Base-by-base conservation (phyloP, 2,329 filamentous ascomycete species). In the Fusarium verrucosum region DNA sequence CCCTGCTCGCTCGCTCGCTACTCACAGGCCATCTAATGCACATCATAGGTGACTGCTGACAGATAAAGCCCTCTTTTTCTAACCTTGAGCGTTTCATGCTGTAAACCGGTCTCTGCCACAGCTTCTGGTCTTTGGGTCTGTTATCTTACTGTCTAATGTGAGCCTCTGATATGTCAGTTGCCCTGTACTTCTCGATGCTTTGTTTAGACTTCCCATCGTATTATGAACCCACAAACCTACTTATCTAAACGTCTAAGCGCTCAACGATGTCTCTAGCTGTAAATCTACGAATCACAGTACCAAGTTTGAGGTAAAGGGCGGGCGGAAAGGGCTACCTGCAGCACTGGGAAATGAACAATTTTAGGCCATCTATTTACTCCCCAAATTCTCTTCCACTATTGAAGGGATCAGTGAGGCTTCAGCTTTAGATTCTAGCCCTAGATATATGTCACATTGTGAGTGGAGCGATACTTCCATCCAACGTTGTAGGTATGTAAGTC, bases 21-120 rank as follows among this genome's bases (percentile, higher is more conserved):
- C 41, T 49, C 57, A 41, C 46, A 32, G 25, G 38, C 59, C 50
- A 44, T 65, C 25, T 40, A 50, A 56, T 62, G 50, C 44, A 49
- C 25, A 50, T 62, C 56, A 58, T 40, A n/a, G n/a, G n/a, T n/a
- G 35, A 43, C 22, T 22, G 36, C 55, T 51, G 22, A 19, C 51
- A 44, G 22, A 19, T 50, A 44, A 55, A 35, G 26, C 35, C 47
- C 20, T 37, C 37, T 41, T 38, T 40, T 41, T 35, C 17, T 25
- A 14, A 25, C 41, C 16, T n/a, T 22, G 19, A 13, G 32, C 17
- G 20, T 33, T 45, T 50, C 16, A 38, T 30, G 23, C 38, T 26
- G 16, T 16, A 14, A 6, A 33, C 41, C 13, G 20, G 25, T 22
- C n/a, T 40, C n/a, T 23, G 10, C 25, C 32, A 10, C 11, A 23